Conservation (phyloP, 2,329 filamentous ascomycete genomes). For the Aotearoamyces nothofagi region DNA sequence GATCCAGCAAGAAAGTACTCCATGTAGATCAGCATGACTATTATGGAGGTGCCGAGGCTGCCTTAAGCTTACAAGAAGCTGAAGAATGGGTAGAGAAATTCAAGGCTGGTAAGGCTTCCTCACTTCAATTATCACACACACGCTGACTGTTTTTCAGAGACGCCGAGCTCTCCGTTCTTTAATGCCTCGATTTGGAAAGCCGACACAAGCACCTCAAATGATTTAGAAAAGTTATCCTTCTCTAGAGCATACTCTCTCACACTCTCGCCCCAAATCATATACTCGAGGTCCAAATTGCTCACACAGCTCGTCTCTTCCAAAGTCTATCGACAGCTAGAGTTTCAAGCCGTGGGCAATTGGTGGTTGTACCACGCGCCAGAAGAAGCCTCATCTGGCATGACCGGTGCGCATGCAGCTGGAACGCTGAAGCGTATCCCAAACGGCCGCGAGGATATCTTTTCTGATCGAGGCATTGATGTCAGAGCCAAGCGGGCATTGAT, state of each 20-base stretch:
- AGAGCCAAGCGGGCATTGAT: slow-evolving; percentile 77
- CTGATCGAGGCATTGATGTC: slow-evolving; percentile 57
- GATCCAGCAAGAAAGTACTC: slow-evolving; percentile 80
- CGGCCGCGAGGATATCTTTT: slow-evolving; percentile 83
- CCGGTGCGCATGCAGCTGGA: slow-evolving; percentile 11
- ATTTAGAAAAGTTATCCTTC: slow-evolving; percentile 32
- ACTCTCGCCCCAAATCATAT: slow-evolving; percentile 74
- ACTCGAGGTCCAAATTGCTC: slow-evolving; percentile 66
- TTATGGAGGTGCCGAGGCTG: slow-evolving; percentile 78
- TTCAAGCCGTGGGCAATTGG: slow-evolving; percentile 85
- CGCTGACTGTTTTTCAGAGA: not conserved
- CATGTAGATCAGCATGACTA: slow-evolving; percentile 80
- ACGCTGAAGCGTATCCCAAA: slow-evolving; percentile 62
- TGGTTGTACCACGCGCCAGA: slow-evolving; percentile 44
- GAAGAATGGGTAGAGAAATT: slow-evolving; percentile 52
- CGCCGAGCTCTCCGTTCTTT: slow-evolving; percentile 4
- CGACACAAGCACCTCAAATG: not conserved
- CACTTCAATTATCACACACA: too few species aligned
- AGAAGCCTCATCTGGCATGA: slow-evolving; percentile 6
- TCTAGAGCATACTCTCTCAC: slow-evolving; percentile 71
- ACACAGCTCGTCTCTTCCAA: slow-evolving; percentile 75
- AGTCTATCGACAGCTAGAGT: slow-evolving; percentile 81
- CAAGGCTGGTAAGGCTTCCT: slow-evolving; percentile 20
- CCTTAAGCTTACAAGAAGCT: slow-evolving; percentile 69
- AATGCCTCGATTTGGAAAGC: slow-evolving; percentile 7